Evolutionary conservation across 2,329 filamentous ascomycete genomes (phyloP), one percentile per base, ranked within the genome.

Genomic region (Botrytis pseudocinerea): DNA sequence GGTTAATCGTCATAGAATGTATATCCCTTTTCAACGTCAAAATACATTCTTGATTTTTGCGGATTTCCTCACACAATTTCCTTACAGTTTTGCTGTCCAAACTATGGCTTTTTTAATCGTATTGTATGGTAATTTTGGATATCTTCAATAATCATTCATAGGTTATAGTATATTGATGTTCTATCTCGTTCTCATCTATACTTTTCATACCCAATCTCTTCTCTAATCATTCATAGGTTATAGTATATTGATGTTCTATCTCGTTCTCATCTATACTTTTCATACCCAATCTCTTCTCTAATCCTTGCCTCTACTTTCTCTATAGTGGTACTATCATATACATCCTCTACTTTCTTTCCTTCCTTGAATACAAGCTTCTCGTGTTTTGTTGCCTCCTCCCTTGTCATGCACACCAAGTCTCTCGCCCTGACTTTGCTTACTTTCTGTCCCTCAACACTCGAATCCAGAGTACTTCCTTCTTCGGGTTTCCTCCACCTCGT

Each of bases 341-440:
- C 75, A 1, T 95, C 91, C 76, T 93, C 91, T 0, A 89, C 85
- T 14, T 80, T 82, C 83, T 91, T 92, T 1, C 86, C 87, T 0
- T 89, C 92, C 78, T 89, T 91, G 62, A 98, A 84, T 1, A 98
- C 87, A 79, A 93, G 86, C 81, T 90, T 92, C 80, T 97, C 93
- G 82, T 99, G 96, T 73, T 88, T 86, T 25, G 86, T 83, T 4
- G 92, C 93, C 82, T 98, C 95, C 75, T 98, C 95, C 81, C 95
- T 97, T 1, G 95, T 98, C 93, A 98, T 93, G 78, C 92, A 93
- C 0, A 97, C 94, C 74, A 98, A 80, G 63, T 97, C 91, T 42
- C 87, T 86, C 77, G 95, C 82, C 46, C 85, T 82, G 7, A 98
- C 77, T 4, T 86, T 87, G n/a, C 93, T 91, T 63, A 87, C 90